Percentiles rank a stretch among this genome's conserved stretches.
These are phyloP conservation scores for Yarrowia sp. DNA, from an alignment of 805 yeast species.

Conservation along the genomic window DNA sequence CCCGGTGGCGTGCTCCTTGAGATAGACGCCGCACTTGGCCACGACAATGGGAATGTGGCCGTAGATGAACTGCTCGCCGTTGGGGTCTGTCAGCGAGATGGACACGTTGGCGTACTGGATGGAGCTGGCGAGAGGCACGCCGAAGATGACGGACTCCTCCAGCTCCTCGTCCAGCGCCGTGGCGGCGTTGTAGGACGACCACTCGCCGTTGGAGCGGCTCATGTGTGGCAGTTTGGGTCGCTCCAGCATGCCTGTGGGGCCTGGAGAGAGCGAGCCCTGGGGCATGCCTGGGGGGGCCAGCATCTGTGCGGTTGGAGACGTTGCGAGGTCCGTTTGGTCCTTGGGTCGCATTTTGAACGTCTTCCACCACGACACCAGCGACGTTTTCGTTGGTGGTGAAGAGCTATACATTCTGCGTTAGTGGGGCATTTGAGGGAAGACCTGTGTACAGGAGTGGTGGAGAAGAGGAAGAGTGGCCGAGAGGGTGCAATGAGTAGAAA, in stretches of 20 bases:
- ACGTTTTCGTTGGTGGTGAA: constrained; percentile 38
- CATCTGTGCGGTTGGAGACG: constrained; percentile 8
- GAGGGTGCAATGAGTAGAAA: no score
- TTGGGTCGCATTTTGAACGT: constrained; percentile 36
- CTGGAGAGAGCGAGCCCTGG: constrained; percentile 14
- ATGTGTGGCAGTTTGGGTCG: constrained; percentile 40
- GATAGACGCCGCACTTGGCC: constrained; percentile 88
- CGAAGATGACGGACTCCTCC: constrained; percentile 55
- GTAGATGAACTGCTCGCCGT: constrained; percentile 64
- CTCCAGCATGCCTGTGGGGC: constrained; percentile 2
- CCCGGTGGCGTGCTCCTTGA: constrained; percentile 65
- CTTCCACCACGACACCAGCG: constrained; percentile 45
- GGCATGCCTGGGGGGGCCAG: constrained; percentile 11
- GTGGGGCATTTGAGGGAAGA: no score
- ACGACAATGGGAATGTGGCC: constrained; percentile 90
- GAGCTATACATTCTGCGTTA: constrained; percentile 23
- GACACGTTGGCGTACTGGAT: constrained; percentile 72
- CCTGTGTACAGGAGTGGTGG: no score
- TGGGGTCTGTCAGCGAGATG: constrained; percentile 58
- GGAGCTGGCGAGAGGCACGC: constrained; percentile 70
- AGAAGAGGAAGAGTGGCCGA: no score
- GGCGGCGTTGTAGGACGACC: constrained; percentile 4
- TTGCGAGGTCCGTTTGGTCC: background rate
- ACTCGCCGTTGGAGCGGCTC: constrained; percentile 39
- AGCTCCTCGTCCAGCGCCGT: constrained; percentile 26